Percentiles rank a stretch among this genome's conserved stretches.
Conservation (phyloP, 1,284 basidiomycete species). For the Ganoderma resinaceum region DNA sequence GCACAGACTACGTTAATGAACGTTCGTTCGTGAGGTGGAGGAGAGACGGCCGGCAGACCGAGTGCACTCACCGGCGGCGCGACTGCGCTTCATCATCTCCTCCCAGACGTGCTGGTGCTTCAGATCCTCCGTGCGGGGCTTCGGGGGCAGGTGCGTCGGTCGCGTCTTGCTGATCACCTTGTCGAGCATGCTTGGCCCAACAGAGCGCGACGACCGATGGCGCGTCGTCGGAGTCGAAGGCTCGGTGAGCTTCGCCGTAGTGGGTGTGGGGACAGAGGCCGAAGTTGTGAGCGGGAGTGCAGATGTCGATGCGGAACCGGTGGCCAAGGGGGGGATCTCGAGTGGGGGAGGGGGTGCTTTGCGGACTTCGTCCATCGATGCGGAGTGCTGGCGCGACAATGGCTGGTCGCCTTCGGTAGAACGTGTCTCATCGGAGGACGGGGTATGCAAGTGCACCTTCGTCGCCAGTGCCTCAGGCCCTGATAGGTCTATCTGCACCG, state of each 20-base stretch:
- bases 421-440: slow-evolving; percentile 1
- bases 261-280: slow-evolving; percentile 33
- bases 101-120: slow-evolving; percentile 92
- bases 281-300: slow-evolving; percentile 34
- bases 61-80: slow-evolving; percentile 66
- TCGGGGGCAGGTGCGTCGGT: slow-evolving; percentile 86
- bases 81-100: slow-evolving; percentile 88
- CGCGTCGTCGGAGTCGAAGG: slow-evolving; percentile 29
- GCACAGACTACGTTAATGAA: slow-evolving; percentile 39
- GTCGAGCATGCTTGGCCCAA: slow-evolving; percentile 73
- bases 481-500: slow-evolving; percentile 55
- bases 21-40: slow-evolving; percentile 33
- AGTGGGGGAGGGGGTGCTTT: slow-evolving; percentile 24
- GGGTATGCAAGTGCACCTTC: slow-evolving; percentile 30
- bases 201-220: slow-evolving; percentile 58
- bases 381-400: slow-evolving; percentile 23
- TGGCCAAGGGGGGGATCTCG: slow-evolving; percentile 22
- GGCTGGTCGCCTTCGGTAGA: slow-evolving; percentile 8
- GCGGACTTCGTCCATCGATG: slow-evolving; percentile 22
- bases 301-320: slow-evolving; percentile 36
- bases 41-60: slow-evolving; percentile 13
- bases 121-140: slow-evolving; percentile 79
- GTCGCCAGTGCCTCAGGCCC: slow-evolving; percentile 39
- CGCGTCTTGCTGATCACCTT: slow-evolving; percentile 82
- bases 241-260: slow-evolving; percentile 22